These are phyloP conservation scores for Spencermartinsiella europaea DNA, from an alignment of 805 yeast species.

Conservation along the genomic window DNA sequence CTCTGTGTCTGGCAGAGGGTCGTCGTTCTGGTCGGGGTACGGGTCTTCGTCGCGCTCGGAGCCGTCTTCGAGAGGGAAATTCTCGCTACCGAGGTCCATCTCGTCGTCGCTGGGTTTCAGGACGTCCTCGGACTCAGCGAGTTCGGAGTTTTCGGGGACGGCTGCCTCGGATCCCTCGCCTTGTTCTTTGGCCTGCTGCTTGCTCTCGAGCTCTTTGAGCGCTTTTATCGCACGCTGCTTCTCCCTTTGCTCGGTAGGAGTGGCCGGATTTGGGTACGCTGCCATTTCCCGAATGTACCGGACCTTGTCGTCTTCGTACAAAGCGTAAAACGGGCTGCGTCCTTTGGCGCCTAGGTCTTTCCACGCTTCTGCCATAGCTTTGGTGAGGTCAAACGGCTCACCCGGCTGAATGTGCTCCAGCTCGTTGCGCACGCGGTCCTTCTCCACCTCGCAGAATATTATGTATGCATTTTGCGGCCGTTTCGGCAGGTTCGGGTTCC, in stretches of 20 bases:
- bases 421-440: constrained; percentile 60
- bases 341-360: constrained; percentile 48
- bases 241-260: constrained; percentile 21
- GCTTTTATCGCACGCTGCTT: constrained; percentile 23
- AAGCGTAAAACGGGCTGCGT: constrained; percentile 64
- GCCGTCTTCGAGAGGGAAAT: neutral
- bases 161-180: neutral
- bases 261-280: constrained; percentile 36
- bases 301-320: constrained; percentile 72
- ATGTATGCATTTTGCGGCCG: constrained; percentile 88
- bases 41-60: constrained; percentile 1
- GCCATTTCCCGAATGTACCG: constrained; percentile 72
- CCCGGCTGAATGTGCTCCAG: constrained; percentile 49
- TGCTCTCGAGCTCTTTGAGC: constrained; percentile 17
- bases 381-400: constrained; percentile 57
- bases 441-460: constrained; percentile 80
- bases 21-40: constrained; percentile 8
- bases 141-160: neutral
- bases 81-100: constrained; percentile 5
- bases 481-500: constrained; percentile 84
- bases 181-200: constrained; percentile 15
- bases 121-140: constrained; percentile 5
- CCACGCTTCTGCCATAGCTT: constrained; percentile 83
- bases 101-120: constrained; percentile 11
- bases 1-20: constrained; percentile 2